A percentile compares a stretch with the other conserved stretches of the same genome.
These are phyloP conservation scores for Phytophthora agathidicida DNA, from an alignment of 352 stramenopile species.

Conservation along the genomic window DNA sequence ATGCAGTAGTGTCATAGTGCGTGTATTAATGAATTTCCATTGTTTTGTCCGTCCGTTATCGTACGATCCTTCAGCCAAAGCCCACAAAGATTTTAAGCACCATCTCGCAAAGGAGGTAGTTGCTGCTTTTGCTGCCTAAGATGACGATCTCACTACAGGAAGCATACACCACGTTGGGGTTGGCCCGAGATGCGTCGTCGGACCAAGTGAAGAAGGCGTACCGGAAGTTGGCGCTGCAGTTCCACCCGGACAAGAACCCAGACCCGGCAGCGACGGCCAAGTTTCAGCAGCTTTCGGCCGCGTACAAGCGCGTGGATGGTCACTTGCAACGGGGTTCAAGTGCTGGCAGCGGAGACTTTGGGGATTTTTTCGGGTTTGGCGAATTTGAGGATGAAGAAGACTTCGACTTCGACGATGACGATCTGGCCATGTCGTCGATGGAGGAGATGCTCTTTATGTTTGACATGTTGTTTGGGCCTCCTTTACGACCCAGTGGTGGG, in stretches of 20 bases:
- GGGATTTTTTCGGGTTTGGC: conserved; percentile 10
- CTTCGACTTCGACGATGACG: conserved; percentile 40
- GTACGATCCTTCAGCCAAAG: too few species aligned
- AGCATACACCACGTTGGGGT: conserved; percentile 50
- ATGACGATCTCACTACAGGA: conserved; percentile 51
- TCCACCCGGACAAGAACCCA: conserved; percentile 77
- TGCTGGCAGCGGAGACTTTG: conserved; percentile 6
- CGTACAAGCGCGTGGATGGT: conserved; percentile 76
- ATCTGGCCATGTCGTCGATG: conserved; percentile 44
- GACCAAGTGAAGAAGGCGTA: conserved; percentile 70
- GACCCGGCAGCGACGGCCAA: conserved; percentile 59
- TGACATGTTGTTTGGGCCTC: conserved; percentile 63
- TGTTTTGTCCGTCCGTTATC: too few species aligned
- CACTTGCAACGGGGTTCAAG: conserved; percentile 37
- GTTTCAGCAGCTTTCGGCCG: conserved; percentile 74
- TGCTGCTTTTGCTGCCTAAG: too few species aligned
- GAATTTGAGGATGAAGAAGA: conserved; percentile 24
- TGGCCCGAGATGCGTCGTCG: conserved; percentile 40
- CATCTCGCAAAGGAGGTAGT: too few species aligned
- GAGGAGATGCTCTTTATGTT: conserved; percentile 85
- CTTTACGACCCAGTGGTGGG: background rate
- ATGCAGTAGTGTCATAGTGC: too few species aligned
- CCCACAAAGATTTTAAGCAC: conserved; percentile 14
- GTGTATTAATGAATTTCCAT: too few species aligned
- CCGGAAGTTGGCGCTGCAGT: conserved; percentile 62